Evolutionary conservation across 2,329 filamentous ascomycete species (phyloP).

Genomic region (Arthrobotrys pseudoclavata): DNA sequence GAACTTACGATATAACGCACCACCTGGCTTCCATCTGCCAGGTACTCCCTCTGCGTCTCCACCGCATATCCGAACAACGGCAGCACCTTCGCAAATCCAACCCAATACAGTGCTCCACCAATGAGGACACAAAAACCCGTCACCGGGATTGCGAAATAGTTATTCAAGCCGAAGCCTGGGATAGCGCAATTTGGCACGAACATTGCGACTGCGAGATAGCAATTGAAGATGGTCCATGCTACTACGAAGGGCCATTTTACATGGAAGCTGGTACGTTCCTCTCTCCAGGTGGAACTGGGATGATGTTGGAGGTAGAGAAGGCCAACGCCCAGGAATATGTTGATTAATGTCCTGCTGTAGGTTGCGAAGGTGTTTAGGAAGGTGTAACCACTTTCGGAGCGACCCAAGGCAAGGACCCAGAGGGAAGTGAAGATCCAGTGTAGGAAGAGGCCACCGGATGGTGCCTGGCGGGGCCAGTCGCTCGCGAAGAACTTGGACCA

Average conservation of each 20-base stretch:
- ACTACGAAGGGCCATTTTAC: conserved; percentile 69
- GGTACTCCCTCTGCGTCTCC: conserved; percentile 55
- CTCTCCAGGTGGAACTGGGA: conserved; percentile 69
- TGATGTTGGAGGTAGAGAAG: conserved; percentile 69
- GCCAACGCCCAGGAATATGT: conserved; percentile 70
- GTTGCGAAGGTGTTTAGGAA: conserved; percentile 72
- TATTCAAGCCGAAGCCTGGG: conserved; percentile 65
- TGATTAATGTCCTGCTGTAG: conserved; percentile 71
- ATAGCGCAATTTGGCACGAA: conserved; percentile 70
- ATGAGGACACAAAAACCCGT: conserved; percentile 71
- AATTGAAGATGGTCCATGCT: conserved; percentile 70
- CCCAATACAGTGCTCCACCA: conserved; percentile 71
- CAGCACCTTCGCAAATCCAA: conserved; percentile 70
- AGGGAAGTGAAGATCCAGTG: conserved; percentile 77
- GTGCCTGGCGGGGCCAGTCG: conserved; percentile 76
- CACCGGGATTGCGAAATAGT: conserved; percentile 72
- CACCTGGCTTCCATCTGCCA: conserved; percentile 58
- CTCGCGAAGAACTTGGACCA: conserved; percentile 78
- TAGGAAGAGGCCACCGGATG: conserved; percentile 73
- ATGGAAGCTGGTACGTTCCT: conserved; percentile 68
- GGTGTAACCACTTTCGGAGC: conserved; percentile 75
- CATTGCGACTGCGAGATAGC: conserved; percentile 71
- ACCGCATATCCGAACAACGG: conserved; percentile 67
- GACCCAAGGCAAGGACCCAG: conserved; percentile 76
- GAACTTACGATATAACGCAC: conserved; percentile 55